Conservation (phyloP, 495 filamentous ascomycete species). For the Apodospora peruviana region DNA sequence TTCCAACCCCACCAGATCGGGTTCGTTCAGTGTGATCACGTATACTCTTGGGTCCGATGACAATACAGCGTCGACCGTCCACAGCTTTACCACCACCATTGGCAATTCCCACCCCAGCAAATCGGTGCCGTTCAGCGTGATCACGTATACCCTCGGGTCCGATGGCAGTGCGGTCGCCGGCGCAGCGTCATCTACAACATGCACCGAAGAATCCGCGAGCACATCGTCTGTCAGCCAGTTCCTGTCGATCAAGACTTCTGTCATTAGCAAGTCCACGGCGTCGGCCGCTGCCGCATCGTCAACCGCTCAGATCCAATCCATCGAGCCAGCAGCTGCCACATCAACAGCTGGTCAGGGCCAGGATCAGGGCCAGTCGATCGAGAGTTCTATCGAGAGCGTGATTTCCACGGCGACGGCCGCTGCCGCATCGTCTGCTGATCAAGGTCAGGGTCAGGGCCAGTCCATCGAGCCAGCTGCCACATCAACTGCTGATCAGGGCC, state of each 20-base stretch:
- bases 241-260: background rate
- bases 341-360: too few species aligned
- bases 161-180: too few species aligned
- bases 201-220: background rate
- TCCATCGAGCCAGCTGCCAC: background rate
- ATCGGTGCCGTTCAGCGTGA: background rate
- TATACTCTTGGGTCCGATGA: background rate
- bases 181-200: conserved; percentile 1
- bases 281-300: background rate
- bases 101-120: too few species aligned
- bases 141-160: background rate
- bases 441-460: too few species aligned
- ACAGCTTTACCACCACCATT: background rate
- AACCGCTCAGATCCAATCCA: background rate
- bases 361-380: too few species aligned
- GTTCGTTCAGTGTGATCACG: background rate
- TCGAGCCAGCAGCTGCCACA: background rate
- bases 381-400: too few species aligned
- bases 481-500: too few species aligned
- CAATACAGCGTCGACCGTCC: background rate
- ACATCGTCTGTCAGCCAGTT: background rate
- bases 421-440: too few species aligned
- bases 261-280: background rate
- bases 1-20: background rate
- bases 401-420: too few species aligned